Evolutionary conservation across 768 basidiomycete species (phyloP).

Genomic region (Suillus americanus): DNA sequence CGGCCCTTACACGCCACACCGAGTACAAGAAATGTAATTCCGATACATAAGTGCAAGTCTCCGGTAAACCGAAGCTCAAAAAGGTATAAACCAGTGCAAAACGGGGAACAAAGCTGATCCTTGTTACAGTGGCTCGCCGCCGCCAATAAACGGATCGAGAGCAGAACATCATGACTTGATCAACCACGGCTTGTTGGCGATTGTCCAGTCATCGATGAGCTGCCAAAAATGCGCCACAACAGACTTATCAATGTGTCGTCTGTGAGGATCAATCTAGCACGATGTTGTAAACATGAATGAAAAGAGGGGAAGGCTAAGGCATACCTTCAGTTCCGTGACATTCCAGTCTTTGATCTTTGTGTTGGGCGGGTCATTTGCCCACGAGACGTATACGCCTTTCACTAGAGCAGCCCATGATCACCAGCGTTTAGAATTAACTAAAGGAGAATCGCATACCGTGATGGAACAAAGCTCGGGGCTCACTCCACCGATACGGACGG

Average conservation of each 20-base stretch:
- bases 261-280: slow-evolving; percentile 79
- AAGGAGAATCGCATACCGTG: slow-evolving; percentile 58
- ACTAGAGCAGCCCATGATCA: slow-evolving; percentile 45
- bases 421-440: background rate
- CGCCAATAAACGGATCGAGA: slow-evolving; percentile 1
- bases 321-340: slow-evolving; percentile 89
- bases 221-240: slow-evolving; percentile 97
- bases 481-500: slow-evolving; percentile 93
- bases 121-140: background rate
- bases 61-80: background rate
- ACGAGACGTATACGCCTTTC: slow-evolving; percentile 93
- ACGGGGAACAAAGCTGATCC: background rate
- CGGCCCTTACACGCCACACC: background rate
- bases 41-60: background rate
- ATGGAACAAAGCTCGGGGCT: slow-evolving; percentile 89
- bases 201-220: slow-evolving; percentile 82
- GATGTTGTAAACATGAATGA: background rate
- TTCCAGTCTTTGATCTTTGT: slow-evolving; percentile 94
- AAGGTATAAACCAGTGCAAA: background rate
- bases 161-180: slow-evolving; percentile 40
- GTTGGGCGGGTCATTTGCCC: slow-evolving; percentile 90
- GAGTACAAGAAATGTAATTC: background rate
- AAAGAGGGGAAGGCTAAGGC: slow-evolving; percentile 12
- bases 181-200: slow-evolving; percentile 76
- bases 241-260: slow-evolving; percentile 92